Evolutionary conservation across 2,329 filamentous ascomycete genomes (phyloP).

Genomic region (Colletotrichum sp.): DNA sequence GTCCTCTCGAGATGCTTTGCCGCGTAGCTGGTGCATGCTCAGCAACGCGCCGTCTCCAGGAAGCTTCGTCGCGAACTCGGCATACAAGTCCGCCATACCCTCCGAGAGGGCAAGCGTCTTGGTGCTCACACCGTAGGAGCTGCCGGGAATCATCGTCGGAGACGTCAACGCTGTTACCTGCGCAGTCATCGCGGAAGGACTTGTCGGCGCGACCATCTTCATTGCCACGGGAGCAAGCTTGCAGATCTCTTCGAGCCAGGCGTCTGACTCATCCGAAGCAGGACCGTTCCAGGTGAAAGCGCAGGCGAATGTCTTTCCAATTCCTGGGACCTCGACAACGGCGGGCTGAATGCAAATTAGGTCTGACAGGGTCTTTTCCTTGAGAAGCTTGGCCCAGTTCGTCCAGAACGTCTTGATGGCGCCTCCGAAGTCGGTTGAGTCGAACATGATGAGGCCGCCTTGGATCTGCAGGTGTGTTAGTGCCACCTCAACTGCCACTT

Average conservation of each 20-base stretch:
- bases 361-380: not conserved
- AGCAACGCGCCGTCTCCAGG: conserved; percentile 30
- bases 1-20: conserved; percentile 10
- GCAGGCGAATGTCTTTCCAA: conserved; percentile 29
- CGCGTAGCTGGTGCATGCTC: conserved; percentile 33
- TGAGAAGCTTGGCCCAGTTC: conserved; percentile 24
- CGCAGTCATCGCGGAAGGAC: conserved; percentile 23
- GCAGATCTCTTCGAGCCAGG: conserved; percentile 31
- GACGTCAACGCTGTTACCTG: conserved; percentile 25
- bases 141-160: conserved; percentile 23
- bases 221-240: conserved; percentile 28
- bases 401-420: conserved; percentile 23
- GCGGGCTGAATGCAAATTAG: conserved; percentile 30
- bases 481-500: conserved; percentile 4
- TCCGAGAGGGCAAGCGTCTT: conserved; percentile 24
- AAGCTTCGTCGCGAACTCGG: conserved; percentile 23
- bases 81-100: conserved; percentile 28
- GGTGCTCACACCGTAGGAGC: conserved; percentile 24
- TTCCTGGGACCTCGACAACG: conserved; percentile 31
- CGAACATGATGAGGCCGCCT: conserved; percentile 30
- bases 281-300: conserved; percentile 36
- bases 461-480: conserved; percentile 26
- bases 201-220: conserved; percentile 29
- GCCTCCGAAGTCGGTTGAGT: conserved; percentile 31
- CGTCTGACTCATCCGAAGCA: conserved; percentile 31